These are phyloP conservation scores for Penicillium digitatum DNA, from an alignment of 2,329 filamentous ascomycete species.

Conservation along the genomic window DNA sequence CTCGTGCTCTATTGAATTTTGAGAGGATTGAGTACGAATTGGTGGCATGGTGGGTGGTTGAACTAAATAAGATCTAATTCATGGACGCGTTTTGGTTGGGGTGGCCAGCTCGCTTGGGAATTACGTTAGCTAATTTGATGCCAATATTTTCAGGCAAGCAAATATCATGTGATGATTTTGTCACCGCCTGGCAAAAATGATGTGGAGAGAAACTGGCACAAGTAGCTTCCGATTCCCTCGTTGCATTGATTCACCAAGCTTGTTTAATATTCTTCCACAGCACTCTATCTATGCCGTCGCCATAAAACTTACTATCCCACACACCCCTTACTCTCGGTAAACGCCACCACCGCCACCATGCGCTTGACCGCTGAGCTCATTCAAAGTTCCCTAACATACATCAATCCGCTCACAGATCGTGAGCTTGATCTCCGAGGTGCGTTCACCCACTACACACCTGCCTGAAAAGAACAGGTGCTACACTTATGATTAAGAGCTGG, in stretches of 20 bases:
- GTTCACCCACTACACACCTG: constrained; percentile 41
- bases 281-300: constrained; percentile 14
- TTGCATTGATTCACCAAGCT: constrained; percentile 8
- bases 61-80: too few relatives aligned
- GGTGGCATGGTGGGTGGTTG: too few relatives aligned
- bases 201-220: constrained; percentile 20
- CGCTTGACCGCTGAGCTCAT: constrained; percentile 94
- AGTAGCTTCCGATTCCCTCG: constrained; percentile 10
- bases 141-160: not conserved
- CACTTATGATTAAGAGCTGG: constrained; percentile 66
- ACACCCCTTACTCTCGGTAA: not conserved
- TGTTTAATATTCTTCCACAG: not conserved
- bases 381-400: constrained; percentile 89
- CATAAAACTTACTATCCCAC: constrained; percentile 7
- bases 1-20: too few relatives aligned
- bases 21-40: too few relatives aligned
- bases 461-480: constrained; percentile 81
- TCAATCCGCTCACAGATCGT: constrained; percentile 97
- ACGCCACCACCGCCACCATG: constrained; percentile 59
- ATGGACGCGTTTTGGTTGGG: too few relatives aligned
- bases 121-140: not conserved
- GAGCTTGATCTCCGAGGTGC: constrained; percentile 99
- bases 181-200: constrained; percentile 27
- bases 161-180: not conserved
- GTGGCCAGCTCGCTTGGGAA: too few relatives aligned